Base-by-base conservation (phyloP, 495 filamentous ascomycete species). In the Penicillium parvum region DNA sequence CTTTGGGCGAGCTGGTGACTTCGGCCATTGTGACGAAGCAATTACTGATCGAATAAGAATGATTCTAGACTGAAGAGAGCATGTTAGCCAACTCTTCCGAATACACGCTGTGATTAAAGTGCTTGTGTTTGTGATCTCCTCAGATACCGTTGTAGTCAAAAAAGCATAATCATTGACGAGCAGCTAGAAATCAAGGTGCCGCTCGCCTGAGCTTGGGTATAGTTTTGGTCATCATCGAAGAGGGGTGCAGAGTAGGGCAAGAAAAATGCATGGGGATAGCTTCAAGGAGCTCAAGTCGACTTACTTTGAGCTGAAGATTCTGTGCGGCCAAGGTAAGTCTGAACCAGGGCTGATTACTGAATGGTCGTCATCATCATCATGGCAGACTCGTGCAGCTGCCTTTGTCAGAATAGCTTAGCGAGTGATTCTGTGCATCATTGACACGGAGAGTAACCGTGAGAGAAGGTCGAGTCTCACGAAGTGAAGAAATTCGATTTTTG, bases 131-230 rank as follows among this genome's bases (percentile, higher is more conserved):
- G 21, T 27, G 19, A 35, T 69, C 68, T 74, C 75, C 79, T 95
- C 90, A 95, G 90, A 96, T 95, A 96, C 90, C 90, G 90, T 95
- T 94, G 90, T 95, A 96, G 90, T 95, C 88, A 76, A 79, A 78
- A 61, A 65, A 62, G 62, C 65, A 74, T 78, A 71, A 74, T 76
- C 89, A 95, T 73, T 58, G 85, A 77, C 72, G 71, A 79, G 77
- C 73, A 69, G 80, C 68, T 72, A 79, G 81, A 88, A 85, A 82
- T 84, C 79, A 83, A 75, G 68, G 75, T 74, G 72, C 74, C 74
- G 50, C 56, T 41, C 65, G 65, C 72, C 73, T 77, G 61, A 63
- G 69, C 63, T 64, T 64, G 50, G 39, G 23, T 65, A 57, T 63
- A 57, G 50, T 55, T 52, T 58, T 39, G 60, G 61, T 72, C 63